Base-by-base conservation (phyloP, 495 filamentous ascomycete genomes). In the Astrothelium subdiscretum region DNA sequence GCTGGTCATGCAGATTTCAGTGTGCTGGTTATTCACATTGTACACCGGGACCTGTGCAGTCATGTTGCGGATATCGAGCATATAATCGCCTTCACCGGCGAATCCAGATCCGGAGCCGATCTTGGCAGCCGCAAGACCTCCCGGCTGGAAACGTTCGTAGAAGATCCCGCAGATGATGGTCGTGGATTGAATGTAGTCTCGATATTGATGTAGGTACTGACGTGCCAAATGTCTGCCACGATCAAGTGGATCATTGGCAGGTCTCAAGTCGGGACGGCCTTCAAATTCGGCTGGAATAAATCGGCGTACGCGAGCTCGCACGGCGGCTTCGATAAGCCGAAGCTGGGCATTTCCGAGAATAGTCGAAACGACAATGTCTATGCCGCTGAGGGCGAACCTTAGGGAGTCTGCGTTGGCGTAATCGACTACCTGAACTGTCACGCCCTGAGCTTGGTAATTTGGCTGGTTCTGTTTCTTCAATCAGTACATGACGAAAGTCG, bases 221-320 rank as follows among this genome's bases (percentile, higher is more conserved):
- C 85, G 75, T 1, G 84, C 84, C 10, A 74, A 73, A 38, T 81
- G 74, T 63, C 81, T 78, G 4, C 85, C 83, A 38, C 85, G 85
- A 65, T 82, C 76, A 51, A 79, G 70, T 1, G 71, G 72, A 51
- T 78, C 72, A 71, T 77, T 67, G 35, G 71, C 58, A 71, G 69
- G 66, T 70, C 77, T 75, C 18, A 75, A 66, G n/a, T 63, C 65
- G 18, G 79, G 77, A 6, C 69, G 68, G 2, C 87, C 86, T 73
- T 90, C 87, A 60, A 89, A 91, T 66, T 90, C 87, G 2, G 87
- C 87, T 13, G 87, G 87, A 18, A 85, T 83, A 68, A 90, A 90
- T 24, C 84, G 78, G 27, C 79, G 78, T 10, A 90, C 87, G n/a
- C 80, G 70, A 15, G 80, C 82, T 32, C 77, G 72, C 31, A 85